Base-by-base conservation (phyloP, 257 asterid species). In the Petrea volubilis region DNA sequence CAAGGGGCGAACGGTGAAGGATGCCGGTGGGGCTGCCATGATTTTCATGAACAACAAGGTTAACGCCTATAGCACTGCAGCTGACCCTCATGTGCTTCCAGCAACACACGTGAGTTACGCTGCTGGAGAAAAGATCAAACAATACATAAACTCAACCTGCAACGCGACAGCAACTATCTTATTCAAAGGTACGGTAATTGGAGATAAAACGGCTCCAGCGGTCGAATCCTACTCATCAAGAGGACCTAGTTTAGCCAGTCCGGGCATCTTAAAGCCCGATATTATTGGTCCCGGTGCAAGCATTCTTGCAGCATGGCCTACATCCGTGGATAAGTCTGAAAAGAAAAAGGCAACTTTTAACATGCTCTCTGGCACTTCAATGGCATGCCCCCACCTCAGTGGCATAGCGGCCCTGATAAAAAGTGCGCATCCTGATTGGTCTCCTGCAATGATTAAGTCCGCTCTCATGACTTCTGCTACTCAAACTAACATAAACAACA, bases 331-430 rank as follows among this genome's bases (percentile, higher is more conserved):
- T 9, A 59, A 73, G 6, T 6, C 17, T 20, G 40, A 49, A 11
- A 20, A 31, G 51, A 14, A 9, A 5, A n/a, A 38, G 7, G 31
- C 62, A 1, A 46, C 31, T 12, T 84, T 78, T 34, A 73, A 73
- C 50, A 28, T 78, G 0, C 8, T 73, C 3, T 78, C 81, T 0
- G 86, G 83, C 3, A 84, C 86, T 6, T 84, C 86, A 1, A 73
- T 84, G 76, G 18, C 86, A 4, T 75, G 84, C 53, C 84, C 82
- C 5, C 88, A 81, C 68, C 80, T 78, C 6, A 76, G 79, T 18
- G 84, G 88, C 47, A 27, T 81, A 0, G 82, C 40, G 0, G 77
- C 79, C 7, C 20, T 84, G 40, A n/a, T 84, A 4, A 84, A 76
- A 71, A 71, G 59, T 10, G 46, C 25, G 12, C 78, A 73, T 33